These are phyloP conservation scores for Trichoderma sp. DNA, from an alignment of 2,329 filamentous ascomycete species.

Conservation along the genomic window DNA sequence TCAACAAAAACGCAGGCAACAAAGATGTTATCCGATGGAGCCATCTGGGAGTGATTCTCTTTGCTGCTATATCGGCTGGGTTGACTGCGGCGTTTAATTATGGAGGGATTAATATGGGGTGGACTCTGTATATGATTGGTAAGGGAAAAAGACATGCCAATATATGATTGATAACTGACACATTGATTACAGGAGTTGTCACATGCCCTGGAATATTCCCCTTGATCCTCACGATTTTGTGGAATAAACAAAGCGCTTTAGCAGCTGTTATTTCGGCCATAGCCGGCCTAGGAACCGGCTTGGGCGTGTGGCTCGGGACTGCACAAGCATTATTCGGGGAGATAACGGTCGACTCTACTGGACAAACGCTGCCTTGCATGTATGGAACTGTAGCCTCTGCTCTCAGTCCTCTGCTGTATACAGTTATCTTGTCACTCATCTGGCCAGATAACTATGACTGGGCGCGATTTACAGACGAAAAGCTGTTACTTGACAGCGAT, in stretches of 20 bases:
- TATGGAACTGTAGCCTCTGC: conserved; percentile 10
- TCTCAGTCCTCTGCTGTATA: conserved; percentile 11
- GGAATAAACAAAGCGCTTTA: not conserved
- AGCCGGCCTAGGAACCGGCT: not conserved
- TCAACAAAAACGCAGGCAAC: conserved; percentile 4
- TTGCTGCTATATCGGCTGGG: not conserved
- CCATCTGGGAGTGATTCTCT: conserved; percentile 5
- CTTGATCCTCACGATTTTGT: not conserved
- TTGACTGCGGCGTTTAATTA: conserved; percentile 1
- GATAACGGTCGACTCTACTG: conserved; percentile 2
- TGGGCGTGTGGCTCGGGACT: not conserved
- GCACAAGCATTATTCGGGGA: not conserved
- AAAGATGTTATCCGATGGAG: conserved; percentile 9
- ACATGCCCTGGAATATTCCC: conserved; percentile 11
- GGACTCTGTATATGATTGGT: conserved; percentile 13
- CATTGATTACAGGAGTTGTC: not conserved
- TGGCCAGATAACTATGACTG: conserved; percentile 12
- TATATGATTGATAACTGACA: not conserved
- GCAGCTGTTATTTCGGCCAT: not conserved
- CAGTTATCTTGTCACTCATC: conserved; percentile 2
- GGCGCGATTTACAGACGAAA: conserved; percentile 2
- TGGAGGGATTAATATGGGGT: conserved; percentile 3
- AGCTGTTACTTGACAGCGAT: not conserved
- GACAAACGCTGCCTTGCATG: conserved; percentile 3
- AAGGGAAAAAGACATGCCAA: not conserved